Evolutionary conservation across 1,139 yeast genomes (phyloP).

Genomic region (Yamadazyma sp.): DNA sequence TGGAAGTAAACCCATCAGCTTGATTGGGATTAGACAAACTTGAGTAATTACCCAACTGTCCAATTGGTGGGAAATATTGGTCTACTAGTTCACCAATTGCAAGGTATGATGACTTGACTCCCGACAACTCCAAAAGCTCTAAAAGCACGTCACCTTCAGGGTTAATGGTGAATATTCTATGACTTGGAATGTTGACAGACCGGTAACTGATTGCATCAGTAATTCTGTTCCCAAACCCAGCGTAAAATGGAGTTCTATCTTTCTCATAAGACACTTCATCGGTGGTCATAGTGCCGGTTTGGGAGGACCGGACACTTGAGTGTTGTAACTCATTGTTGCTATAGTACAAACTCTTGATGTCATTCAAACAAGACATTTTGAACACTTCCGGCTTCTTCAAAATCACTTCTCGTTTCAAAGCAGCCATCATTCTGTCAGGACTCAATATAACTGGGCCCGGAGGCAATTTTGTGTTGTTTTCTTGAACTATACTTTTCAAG

Average conservation of each 20-base stretch:
- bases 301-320: constrained; percentile 1
- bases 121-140: constrained; percentile 93
- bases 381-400: constrained; percentile 95
- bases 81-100: constrained; percentile 93
- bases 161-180: constrained; percentile 92
- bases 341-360: constrained; percentile 69
- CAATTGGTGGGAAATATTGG: constrained; percentile 93
- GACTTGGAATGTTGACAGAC: constrained; percentile 91
- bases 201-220: constrained; percentile 96
- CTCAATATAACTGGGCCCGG: constrained; percentile 92
- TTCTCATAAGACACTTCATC: constrained; percentile 22
- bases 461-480: constrained; percentile 69
- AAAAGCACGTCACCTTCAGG: constrained; percentile 97
- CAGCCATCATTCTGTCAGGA: constrained; percentile 97
- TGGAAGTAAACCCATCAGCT: constrained; percentile 26
- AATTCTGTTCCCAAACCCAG: constrained; percentile 96
- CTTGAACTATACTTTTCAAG: constrained; percentile 73
- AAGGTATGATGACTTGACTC: constrained; percentile 84
- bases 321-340: neutral
- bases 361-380: constrained; percentile 95
- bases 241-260: constrained; percentile 78
- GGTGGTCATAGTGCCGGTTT: neutral
- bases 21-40: constrained; percentile 32
- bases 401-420: constrained; percentile 86
- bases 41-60: constrained; percentile 33